Evolutionary conservation across 768 basidiomycete species (phyloP), one percentile per base, ranked within the genome.

Genomic region (Zangia roseola): DNA sequence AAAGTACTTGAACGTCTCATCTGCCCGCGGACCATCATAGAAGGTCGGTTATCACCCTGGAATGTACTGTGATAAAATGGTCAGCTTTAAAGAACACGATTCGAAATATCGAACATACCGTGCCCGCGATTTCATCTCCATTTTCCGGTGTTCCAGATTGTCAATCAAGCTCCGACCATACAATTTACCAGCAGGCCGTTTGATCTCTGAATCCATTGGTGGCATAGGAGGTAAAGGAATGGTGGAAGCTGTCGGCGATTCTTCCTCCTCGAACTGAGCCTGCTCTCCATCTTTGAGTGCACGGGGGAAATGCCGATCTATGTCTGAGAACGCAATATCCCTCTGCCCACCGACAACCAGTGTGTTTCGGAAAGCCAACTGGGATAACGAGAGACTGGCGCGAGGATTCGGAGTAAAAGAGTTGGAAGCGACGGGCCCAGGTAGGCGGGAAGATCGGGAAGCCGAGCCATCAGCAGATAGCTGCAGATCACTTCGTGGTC

Each of bases 81-180:
- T 65, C 10, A 54, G 43, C 21, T 23, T 41, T 20, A 21, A 42
- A 37, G 34, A 30, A 23, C 10, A 40, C 23, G n/a, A 46, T 53
- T 16, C 37, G 21, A 5, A 34, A 37, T 45, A 10, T 33, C 10
- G 28, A n/a, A 55, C 74, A 56, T 71, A 94, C 94, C 94, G 79
- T 67, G 91, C 83, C 67, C 86, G 93, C 51, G 76, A 81, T 56
- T 85, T 84, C 82, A 94, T 88, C 54, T 82, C 79, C 13, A 82
- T 78, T 62, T 97, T 95, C 40, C 93, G 79, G 16, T 73, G 75
- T 64, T 95, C 92, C 10, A 97, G 75, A 63, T 91, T 85, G 63
- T 97, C 94, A 60, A 97, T 94, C 45, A 97, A 75, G 68, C 89
- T 94, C 60, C 83, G 84, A 20, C 93, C 93, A 61, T 82, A 94